Conservation (phyloP, 2,329 filamentous ascomycete genomes). For the Blastomyces parvus region DNA sequence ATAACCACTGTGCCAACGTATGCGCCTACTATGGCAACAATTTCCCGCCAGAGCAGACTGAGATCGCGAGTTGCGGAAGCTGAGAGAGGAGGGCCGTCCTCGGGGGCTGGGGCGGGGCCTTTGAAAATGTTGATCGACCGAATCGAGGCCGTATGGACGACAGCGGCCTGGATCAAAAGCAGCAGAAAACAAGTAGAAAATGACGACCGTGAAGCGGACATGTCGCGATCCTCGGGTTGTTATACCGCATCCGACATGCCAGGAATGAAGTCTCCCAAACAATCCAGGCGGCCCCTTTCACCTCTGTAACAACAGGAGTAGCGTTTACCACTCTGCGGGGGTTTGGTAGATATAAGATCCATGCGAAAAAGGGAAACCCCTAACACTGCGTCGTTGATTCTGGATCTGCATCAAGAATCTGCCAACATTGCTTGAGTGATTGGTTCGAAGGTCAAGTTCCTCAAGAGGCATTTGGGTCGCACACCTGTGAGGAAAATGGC, state of each 20-base stretch:
- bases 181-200: constrained; percentile 7
- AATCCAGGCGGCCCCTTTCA: background rate
- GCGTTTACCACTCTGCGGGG: constrained; percentile 3
- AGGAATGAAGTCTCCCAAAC: background rate
- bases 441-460: background rate
- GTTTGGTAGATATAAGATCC: constrained; percentile 5
- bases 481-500: background rate
- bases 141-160: constrained; percentile 8
- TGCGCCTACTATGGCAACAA: constrained; percentile 72
- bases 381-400: background rate
- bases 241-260: constrained; percentile 5
- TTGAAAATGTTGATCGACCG: constrained; percentile 41
- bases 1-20: constrained; percentile 71
- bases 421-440: background rate
- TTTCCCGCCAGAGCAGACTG: constrained; percentile 64
- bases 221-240: constrained; percentile 1
- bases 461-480: background rate
- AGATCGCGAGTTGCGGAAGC: constrained; percentile 51
- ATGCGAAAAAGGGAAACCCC: background rate
- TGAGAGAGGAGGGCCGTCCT: constrained; percentile 52
- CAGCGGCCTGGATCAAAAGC: constrained; percentile 3
- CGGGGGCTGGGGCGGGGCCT: constrained; percentile 49
- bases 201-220: constrained; percentile 7
- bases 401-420: background rate
- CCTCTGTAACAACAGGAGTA: constrained; percentile 4